Percentiles rank a stretch among this genome's conserved stretches.
Evolutionary conservation across 768 basidiomycete species (phyloP).

Genomic region (Panellus pusillus): DNA sequence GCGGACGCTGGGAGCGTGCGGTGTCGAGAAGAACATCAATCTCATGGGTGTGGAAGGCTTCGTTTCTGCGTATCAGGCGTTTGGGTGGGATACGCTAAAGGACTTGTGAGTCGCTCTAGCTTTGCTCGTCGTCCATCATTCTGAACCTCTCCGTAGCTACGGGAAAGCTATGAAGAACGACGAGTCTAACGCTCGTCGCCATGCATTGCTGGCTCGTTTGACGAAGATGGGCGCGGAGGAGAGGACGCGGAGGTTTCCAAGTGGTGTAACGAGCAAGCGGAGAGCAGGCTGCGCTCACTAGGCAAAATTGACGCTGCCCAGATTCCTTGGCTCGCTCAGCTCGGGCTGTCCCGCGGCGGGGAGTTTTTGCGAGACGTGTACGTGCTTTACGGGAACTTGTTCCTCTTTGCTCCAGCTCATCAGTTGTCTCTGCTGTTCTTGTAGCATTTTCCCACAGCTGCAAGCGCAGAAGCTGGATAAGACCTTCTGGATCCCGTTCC

Average conservation of each 20-base stretch:
- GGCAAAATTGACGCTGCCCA: slow-evolving; percentile 11
- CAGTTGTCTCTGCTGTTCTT: not conserved
- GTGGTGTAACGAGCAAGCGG: slow-evolving; percentile 16
- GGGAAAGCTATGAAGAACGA: slow-evolving; percentile 7
- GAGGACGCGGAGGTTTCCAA: slow-evolving; percentile 11
- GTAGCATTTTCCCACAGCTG: slow-evolving; percentile 16
- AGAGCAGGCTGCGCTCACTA: slow-evolving; percentile 9
- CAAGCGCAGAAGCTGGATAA: slow-evolving; percentile 6
- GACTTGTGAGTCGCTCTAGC: slow-evolving; percentile 8
- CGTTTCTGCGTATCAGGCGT: slow-evolving; percentile 22
- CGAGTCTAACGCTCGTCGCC: slow-evolving; percentile 10
- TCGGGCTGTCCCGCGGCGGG: slow-evolving; percentile 10
- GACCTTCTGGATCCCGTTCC: slow-evolving; percentile 13
- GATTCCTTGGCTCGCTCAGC: slow-evolving; percentile 18
- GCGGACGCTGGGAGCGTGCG: slow-evolving; percentile 10
- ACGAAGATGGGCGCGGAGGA: slow-evolving; percentile 11
- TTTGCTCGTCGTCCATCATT: not conserved
- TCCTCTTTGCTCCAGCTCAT: too few relatives aligned
- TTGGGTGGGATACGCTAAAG: slow-evolving; percentile 16
- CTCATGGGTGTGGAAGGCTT: slow-evolving; percentile 18
- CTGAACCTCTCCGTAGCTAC: slow-evolving; percentile 1
- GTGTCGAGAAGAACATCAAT: slow-evolving; percentile 11
- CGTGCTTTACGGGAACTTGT: not conserved
- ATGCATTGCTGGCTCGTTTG: slow-evolving; percentile 12
- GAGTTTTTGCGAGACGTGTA: slow-evolving; percentile 17